These are phyloP conservation scores for Boletus sp. DNA, from an alignment of 768 basidiomycete species.

Conservation along the genomic window DNA sequence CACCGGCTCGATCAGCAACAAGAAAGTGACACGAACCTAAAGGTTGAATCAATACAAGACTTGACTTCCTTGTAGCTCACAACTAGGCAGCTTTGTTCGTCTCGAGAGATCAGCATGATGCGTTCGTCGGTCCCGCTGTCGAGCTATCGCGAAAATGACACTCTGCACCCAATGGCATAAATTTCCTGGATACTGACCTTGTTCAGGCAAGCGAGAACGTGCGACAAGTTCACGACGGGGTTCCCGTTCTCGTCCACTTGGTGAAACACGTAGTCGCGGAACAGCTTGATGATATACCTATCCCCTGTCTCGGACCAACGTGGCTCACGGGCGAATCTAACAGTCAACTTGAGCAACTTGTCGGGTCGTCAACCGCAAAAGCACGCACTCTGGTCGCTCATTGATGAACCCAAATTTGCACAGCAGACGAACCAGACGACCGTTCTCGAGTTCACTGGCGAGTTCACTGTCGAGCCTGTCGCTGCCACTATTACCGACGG, in stretches of 20 bases:
- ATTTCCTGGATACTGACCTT: conserved; percentile 55
- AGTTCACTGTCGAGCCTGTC: conserved; percentile 85
- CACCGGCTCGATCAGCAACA: background rate
- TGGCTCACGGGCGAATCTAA: conserved; percentile 89
- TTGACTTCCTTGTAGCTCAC: conserved; percentile 93
- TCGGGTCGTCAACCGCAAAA: background rate
- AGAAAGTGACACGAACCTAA: conserved; percentile 52
- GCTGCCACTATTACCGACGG: conserved; percentile 51
- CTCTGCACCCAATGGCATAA: background rate
- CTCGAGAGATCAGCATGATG: conserved; percentile 90
- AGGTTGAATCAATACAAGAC: conserved; percentile 78
- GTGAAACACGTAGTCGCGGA: conserved; percentile 98
- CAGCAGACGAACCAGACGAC: conserved; percentile 81
- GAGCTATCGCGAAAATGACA: conserved; percentile 47
- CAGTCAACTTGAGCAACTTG: conserved; percentile 1
- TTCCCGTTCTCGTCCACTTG: conserved; percentile 90
- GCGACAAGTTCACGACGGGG: conserved; percentile 85
- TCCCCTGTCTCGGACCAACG: conserved; percentile 99
- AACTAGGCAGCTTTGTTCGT: conserved; percentile 94
- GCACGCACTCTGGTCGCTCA: conserved; percentile 92
- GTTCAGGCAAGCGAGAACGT: conserved; percentile 90
- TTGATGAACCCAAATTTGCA: conserved; percentile 98
- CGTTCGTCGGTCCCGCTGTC: conserved; percentile 93
- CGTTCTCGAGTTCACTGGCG: conserved; percentile 90
- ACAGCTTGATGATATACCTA: conserved; percentile 95